These are phyloP conservation scores for Fusarium sacchari DNA, from an alignment of 2,329 filamentous ascomycete species.

Conservation along the genomic window DNA sequence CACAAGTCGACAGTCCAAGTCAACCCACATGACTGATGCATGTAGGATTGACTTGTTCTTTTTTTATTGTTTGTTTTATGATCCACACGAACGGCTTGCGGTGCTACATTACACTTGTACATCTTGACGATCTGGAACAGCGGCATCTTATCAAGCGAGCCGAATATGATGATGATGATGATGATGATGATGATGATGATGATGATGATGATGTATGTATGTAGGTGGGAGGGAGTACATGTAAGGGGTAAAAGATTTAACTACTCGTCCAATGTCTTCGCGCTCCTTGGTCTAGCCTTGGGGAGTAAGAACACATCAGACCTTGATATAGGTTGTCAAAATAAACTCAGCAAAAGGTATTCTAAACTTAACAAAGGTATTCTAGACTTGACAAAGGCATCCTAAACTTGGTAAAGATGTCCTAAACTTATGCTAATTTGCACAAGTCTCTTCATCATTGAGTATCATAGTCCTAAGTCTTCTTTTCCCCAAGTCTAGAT, in stretches of 20 bases:
- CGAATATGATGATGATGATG: conserved; percentile 5
- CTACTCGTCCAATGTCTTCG: conserved; percentile 1
- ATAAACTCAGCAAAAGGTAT: background rate
- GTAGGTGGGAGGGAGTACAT: background rate
- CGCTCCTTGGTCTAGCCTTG: background rate
- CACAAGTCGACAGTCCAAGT: conserved; percentile 26
- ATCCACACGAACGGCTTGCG: conserved; percentile 3
- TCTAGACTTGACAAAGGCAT: too few relatives aligned
- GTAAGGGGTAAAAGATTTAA: conserved; percentile 16
- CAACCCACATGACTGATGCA: conserved; percentile 11
- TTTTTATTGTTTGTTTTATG: conserved; percentile 20
- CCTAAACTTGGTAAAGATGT: too few relatives aligned
- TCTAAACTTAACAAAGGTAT: background rate
- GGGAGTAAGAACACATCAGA: background rate
- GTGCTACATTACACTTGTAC: conserved; percentile 17
- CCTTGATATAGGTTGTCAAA: background rate
- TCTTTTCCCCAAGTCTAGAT: background rate
- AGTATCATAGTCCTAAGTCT: too few relatives aligned
- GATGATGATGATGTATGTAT: too few relatives aligned
- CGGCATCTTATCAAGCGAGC: conserved; percentile 17
- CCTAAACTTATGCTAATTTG: background rate
- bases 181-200: too few relatives aligned
- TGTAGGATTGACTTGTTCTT: conserved; percentile 17
- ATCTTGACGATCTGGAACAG: conserved; percentile 21
- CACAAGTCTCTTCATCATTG: too few relatives aligned